Percentiles rank a stretch among this genome's conserved stretches.
These are phyloP conservation scores for Phaeosphaeriaceae sp. DNA, from an alignment of 2,329 filamentous ascomycete genomes.

Conservation along the genomic window DNA sequence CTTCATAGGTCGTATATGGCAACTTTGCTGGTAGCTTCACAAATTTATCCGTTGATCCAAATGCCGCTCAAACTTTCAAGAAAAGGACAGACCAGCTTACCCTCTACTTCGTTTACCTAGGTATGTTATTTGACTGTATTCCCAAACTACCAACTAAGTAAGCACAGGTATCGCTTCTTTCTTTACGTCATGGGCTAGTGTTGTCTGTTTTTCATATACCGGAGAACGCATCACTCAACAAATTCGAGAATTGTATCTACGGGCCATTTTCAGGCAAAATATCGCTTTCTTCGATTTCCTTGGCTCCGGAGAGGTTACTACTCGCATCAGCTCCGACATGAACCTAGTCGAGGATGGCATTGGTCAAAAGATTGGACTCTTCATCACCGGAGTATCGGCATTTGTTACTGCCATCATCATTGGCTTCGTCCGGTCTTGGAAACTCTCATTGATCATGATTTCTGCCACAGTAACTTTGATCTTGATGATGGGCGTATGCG, in stretches of 20 bases:
- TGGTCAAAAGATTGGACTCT: constrained; percentile 47
- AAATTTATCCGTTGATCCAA: constrained; percentile 41
- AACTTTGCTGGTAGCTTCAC: constrained; percentile 48
- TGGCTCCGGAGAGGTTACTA: constrained; percentile 93
- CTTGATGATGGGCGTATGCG: constrained; percentile 74
- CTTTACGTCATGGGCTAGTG: constrained; percentile 77
- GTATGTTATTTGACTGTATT: constrained; percentile 45
- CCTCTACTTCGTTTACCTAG: constrained; percentile 50
- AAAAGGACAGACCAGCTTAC: constrained; percentile 40
- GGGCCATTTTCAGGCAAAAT: constrained; percentile 54
- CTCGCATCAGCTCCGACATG: constrained; percentile 92
- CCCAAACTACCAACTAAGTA: constrained; percentile 7
- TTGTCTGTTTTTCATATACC: constrained; percentile 82
- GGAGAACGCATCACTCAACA: constrained; percentile 57
- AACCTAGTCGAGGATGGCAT: constrained; percentile 95
- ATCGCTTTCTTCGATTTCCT: constrained; percentile 72
- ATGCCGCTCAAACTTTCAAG: constrained; percentile 32
- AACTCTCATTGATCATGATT: constrained; percentile 87
- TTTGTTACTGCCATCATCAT: constrained; percentile 92
- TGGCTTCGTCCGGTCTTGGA: constrained; percentile 91
- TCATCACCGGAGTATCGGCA: constrained; percentile 41
- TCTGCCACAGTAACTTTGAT: constrained; percentile 78
- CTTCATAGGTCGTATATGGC: constrained; percentile 44
- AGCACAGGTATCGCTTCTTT: constrained; percentile 37
- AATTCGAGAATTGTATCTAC: constrained; percentile 68